phyloP scores from a whole-genome alignment of 371 early-diverging fungal species.

The Syncephalastrum monosporum region DNA sequence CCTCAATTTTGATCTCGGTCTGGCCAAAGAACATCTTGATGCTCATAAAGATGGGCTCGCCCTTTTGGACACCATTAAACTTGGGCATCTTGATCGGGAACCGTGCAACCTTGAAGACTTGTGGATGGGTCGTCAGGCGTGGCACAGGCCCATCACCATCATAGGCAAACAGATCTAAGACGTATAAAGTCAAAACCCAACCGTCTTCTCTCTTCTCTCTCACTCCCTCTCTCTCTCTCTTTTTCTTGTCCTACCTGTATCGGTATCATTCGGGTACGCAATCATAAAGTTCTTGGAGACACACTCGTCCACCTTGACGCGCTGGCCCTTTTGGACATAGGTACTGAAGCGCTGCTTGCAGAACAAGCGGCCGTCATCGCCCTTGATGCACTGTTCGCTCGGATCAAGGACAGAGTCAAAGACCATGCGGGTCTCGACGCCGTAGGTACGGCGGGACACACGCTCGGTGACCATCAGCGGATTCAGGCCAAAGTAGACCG shows the following conservation, averaged over 20 bases:
- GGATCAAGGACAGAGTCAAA: slow-evolving; percentile 59
- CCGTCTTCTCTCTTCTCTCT: slow-evolving; percentile 7
- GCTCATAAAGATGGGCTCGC: slow-evolving; percentile 47
- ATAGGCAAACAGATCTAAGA: slow-evolving; percentile 48
- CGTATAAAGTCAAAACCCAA: neutral
- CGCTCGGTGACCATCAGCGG: slow-evolving; percentile 58
- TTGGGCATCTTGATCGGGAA: slow-evolving; percentile 56
- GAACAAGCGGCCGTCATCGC: slow-evolving; percentile 45
- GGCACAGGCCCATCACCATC: slow-evolving; percentile 45
- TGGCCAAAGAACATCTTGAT: slow-evolving; percentile 57
- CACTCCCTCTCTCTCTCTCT: no score
- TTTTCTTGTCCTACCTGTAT: slow-evolving; percentile 33
- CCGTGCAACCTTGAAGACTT: slow-evolving; percentile 46
- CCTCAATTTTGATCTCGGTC: slow-evolving; percentile 54
- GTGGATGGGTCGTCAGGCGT: slow-evolving; percentile 45
- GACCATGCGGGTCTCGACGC: slow-evolving; percentile 63
- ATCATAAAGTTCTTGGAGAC: slow-evolving; percentile 66
- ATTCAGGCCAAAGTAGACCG: slow-evolving; percentile 58
- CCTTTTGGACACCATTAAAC: slow-evolving; percentile 42
- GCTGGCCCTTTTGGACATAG: slow-evolving; percentile 60
- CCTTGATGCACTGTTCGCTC: slow-evolving; percentile 56
- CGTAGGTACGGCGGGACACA: slow-evolving; percentile 62
- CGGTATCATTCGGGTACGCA: slow-evolving; percentile 55
- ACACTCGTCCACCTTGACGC: slow-evolving; percentile 57
- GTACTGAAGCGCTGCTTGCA: slow-evolving; percentile 62